These are phyloP conservation scores for Beta corolliflora DNA, from an alignment of 179 eudicot genomes.

Conservation along the genomic window DNA sequence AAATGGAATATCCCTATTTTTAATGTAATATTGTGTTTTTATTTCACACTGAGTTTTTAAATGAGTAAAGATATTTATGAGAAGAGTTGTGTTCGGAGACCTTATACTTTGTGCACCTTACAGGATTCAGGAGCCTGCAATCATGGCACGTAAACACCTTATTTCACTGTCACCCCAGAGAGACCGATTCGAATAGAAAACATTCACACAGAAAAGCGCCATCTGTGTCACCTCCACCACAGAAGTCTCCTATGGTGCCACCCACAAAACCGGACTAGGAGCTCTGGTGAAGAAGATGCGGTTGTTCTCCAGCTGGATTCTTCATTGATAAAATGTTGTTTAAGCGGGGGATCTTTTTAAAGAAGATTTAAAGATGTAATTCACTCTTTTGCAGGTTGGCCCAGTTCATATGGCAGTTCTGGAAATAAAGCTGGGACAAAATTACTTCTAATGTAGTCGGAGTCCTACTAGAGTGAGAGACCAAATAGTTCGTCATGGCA, in stretches of 20 bases:
- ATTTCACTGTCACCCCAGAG: conserved; percentile 72
- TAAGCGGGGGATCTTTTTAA: neutral
- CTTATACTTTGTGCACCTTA: conserved; percentile 13
- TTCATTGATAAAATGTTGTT: neutral
- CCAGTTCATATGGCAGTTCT: conserved; percentile 42
- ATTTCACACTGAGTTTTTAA: no score
- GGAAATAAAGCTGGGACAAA: conserved; percentile 30
- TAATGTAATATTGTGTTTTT: no score
- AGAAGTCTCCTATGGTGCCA: conserved; percentile 39
- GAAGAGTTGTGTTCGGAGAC: neutral
- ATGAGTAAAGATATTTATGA: neutral
- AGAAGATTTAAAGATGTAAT: neutral
- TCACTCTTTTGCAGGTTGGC: conserved; percentile 35
- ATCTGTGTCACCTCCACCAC: conserved; percentile 50
- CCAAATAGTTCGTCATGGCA: conserved; percentile 38
- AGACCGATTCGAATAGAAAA: conserved; percentile 41
- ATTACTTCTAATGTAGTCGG: conserved; percentile 36
- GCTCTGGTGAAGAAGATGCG: conserved; percentile 55
- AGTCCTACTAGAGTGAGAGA: conserved; percentile 49
- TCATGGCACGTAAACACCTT: conserved; percentile 37
- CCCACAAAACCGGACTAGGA: conserved; percentile 42
- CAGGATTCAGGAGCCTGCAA: conserved; percentile 40
- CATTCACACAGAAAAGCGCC: conserved; percentile 34
- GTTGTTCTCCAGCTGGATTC: conserved; percentile 14
- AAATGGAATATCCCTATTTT: no score